These are phyloP conservation scores for Rauvolfia tetraphylla DNA, from an alignment of 257 asterid genomes.

Conservation along the genomic window DNA sequence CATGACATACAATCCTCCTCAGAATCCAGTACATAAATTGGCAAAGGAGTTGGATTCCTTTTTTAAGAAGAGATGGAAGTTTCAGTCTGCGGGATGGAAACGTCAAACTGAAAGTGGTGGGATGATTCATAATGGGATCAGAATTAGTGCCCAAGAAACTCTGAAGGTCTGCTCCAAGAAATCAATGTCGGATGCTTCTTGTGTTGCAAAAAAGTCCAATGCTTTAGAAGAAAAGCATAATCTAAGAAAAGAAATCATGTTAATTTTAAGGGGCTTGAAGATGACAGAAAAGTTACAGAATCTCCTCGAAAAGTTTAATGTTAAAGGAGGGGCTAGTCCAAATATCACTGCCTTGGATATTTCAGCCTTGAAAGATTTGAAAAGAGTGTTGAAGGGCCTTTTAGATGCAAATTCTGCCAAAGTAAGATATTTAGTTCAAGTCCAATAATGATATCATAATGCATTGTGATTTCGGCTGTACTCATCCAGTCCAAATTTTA, in stretches of 20 bases:
- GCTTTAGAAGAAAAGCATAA: conserved; percentile 38
- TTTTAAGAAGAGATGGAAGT: conserved; percentile 57
- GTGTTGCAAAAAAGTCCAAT: conserved; percentile 26
- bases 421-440: conserved; percentile 26
- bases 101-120: conserved; percentile 18
- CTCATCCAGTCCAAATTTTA: neutral
- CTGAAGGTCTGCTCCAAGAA: conserved; percentile 17
- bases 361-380: conserved; percentile 41
- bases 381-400: conserved; percentile 31
- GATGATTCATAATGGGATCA: conserved; percentile 14
- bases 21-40: conserved; percentile 34
- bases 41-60: conserved; percentile 43
- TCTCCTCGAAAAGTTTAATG: conserved; percentile 25
- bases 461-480: neutral
- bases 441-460: neutral
- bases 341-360: conserved; percentile 35
- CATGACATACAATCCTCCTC: conserved; percentile 63
- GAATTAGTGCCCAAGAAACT: conserved; percentile 24
- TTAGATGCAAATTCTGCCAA: conserved; percentile 27
- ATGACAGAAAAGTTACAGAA: conserved; percentile 32
- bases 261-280: conserved; percentile 27
- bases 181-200: conserved; percentile 15
- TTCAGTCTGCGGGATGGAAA: conserved; percentile 43
- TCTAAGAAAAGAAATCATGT: conserved; percentile 38
- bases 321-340: conserved; percentile 21